A percentile compares a stretch with the other conserved stretches of the same genome.
These are phyloP conservation scores for Populus euphratica DNA, from an alignment of 345 rosid genomes.

Conservation along the genomic window DNA sequence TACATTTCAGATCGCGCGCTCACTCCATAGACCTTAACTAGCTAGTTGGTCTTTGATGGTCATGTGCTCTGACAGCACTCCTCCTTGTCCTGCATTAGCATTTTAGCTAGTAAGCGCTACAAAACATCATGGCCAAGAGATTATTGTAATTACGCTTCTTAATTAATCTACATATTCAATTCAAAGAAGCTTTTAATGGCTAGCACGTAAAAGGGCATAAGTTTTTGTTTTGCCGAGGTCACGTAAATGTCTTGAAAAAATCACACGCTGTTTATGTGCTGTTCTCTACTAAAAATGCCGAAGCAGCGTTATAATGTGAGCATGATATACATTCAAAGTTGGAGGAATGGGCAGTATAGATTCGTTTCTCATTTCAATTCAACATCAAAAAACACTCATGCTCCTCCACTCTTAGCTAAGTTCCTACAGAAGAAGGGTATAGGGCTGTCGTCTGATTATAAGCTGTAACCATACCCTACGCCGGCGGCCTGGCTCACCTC, in stretches of 20 bases:
- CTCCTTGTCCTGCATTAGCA: neutral
- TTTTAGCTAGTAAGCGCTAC: too few species aligned
- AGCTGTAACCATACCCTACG: neutral
- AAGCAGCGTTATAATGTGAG: neutral
- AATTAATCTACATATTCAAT: neutral
- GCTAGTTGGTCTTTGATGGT: neutral
- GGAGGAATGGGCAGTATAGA: neutral
- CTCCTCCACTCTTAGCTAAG: neutral
- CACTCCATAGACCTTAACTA: neutral
- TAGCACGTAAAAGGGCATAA: neutral
- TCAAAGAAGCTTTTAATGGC: neutral
- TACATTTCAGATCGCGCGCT: neutral
- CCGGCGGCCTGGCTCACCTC: neutral
- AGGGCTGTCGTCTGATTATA: neutral
- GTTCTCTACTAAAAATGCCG: neutral
- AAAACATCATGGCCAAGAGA: neutral
- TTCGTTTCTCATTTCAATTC: neutral
- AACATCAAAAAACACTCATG: neutral
- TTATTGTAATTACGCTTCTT: too few species aligned
- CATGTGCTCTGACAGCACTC: neutral
- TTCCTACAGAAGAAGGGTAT: neutral
- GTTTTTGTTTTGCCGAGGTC: neutral
- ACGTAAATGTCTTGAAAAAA: neutral
- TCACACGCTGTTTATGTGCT: neutral
- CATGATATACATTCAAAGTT: neutral